Evolutionary conservation across 1,139 yeast genomes (phyloP).

Genomic region (Candida labiduridarum): DNA sequence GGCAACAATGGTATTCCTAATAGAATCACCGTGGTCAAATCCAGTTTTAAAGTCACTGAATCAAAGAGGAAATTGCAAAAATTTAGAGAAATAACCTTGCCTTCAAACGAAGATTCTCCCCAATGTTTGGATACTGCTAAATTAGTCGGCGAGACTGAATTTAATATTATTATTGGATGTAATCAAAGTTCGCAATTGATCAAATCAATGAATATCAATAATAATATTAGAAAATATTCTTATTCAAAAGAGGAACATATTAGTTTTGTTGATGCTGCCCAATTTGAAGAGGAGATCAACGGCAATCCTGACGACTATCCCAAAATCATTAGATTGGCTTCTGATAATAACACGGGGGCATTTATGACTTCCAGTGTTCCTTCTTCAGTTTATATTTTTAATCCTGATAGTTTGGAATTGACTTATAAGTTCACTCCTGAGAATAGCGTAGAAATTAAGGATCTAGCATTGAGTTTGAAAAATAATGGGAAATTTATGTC

Average conservation of each 20-base stretch:
- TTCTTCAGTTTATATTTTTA: conserved; percentile 58
- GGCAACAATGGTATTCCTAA: conserved; percentile 87
- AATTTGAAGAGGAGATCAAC: conserved; percentile 40
- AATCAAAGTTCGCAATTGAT: conserved; percentile 62
- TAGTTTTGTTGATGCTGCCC: conserved; percentile 61
- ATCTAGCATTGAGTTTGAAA: conserved; percentile 33
- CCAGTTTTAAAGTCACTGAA: conserved; percentile 55
- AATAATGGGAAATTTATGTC: conserved; percentile 54
- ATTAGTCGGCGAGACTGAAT: conserved; percentile 23
- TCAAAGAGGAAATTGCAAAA: conserved; percentile 56
- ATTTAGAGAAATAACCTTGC: conserved; percentile 63
- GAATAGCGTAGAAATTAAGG: conserved; percentile 26
- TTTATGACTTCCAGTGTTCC: conserved; percentile 66
- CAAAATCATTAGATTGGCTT: conserved; percentile 54
- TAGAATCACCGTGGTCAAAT: conserved; percentile 70
- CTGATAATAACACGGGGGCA: conserved; percentile 59
- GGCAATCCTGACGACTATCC: conserved; percentile 56
- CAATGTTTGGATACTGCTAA: conserved; percentile 62
- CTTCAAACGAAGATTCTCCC: conserved; percentile 72
- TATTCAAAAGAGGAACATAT: conserved; percentile 61
- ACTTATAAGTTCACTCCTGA: conserved; percentile 22
- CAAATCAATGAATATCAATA: conserved; percentile 64
- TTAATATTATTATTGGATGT: conserved; percentile 68
- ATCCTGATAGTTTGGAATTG: conserved; percentile 55
- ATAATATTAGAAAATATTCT: conserved; percentile 69